Conservation (phyloP, 495 filamentous ascomycete genomes). For the Neurospora africana region DNA sequence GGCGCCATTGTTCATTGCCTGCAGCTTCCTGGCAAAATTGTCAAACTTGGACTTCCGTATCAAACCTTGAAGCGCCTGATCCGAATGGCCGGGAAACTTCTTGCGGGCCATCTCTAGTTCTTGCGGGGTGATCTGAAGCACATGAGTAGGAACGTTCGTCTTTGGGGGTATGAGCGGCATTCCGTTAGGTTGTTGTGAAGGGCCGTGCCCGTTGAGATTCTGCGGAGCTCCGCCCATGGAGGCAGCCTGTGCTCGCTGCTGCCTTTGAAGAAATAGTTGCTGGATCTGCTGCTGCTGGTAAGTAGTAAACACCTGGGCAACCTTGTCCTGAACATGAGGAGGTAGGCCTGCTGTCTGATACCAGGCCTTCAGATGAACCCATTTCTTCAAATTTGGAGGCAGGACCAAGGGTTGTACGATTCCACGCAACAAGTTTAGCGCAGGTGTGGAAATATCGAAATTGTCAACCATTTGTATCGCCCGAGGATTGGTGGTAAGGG, state of each 20-base stretch:
- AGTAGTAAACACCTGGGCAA: conserved; percentile 35
- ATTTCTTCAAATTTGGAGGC: conserved; percentile 55
- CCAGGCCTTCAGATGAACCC: conserved; percentile 63
- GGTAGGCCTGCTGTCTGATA: conserved; percentile 34
- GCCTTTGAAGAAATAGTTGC: conserved; percentile 2
- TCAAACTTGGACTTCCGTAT: background rate
- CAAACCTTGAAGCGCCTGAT: background rate
- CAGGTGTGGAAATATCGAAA: conserved; percentile 22
- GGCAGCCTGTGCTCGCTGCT: conserved; percentile 10
- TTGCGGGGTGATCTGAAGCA: background rate
- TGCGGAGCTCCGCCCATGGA: background rate
- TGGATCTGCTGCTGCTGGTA: conserved; percentile 48
- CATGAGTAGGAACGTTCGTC: background rate
- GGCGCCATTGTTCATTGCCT: background rate
- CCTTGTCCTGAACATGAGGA: conserved; percentile 20
- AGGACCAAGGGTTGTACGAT: conserved; percentile 10
- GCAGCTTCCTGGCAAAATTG: background rate
- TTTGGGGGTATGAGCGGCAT: background rate
- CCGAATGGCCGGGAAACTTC: background rate
- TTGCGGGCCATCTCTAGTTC: conserved; percentile 1
- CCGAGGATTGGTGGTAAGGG: conserved; percentile 1
- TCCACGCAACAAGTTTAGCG: conserved; percentile 16
- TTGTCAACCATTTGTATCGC: conserved; percentile 22
- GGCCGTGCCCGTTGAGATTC: background rate
- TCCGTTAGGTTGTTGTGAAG: background rate